phyloP scores from a whole-genome alignment of 208 protist species.

The Jaenimonas drosophilae region DNA sequence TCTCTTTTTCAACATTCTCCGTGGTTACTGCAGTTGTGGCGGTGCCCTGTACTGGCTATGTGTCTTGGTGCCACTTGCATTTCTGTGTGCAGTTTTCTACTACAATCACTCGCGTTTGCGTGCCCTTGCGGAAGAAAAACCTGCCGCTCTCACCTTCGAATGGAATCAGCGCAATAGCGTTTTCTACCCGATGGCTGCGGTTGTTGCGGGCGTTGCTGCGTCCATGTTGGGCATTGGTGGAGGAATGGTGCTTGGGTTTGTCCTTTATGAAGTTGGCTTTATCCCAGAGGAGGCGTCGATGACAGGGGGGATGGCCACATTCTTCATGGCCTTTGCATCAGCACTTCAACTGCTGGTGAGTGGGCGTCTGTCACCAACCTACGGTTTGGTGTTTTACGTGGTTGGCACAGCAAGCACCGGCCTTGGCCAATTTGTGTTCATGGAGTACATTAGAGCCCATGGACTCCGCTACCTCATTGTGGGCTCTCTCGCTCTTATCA shows the following conservation, averaged over 20 bases:
- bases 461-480: conserved; percentile 57
- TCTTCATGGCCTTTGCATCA: conserved; percentile 71
- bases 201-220: conserved; percentile 62
- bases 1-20: conserved; percentile 55
- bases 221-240: conserved; percentile 81
- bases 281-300: conserved; percentile 65
- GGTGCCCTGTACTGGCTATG: conserved; percentile 37
- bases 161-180: conserved; percentile 51
- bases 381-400: conserved; percentile 42
- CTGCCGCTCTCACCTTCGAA: conserved; percentile 25
- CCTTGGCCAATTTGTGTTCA: conserved; percentile 64
- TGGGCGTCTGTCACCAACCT: conserved; percentile 44
- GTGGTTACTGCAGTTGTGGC: conserved; percentile 25
- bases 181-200: conserved; percentile 46
- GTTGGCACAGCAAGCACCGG: conserved; percentile 45
- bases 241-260: conserved; percentile 72
- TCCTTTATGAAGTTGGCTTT: conserved; percentile 70
- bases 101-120: conserved; percentile 23
- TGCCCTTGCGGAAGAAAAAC: conserved; percentile 10
- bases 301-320: conserved; percentile 61
- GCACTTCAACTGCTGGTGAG: conserved; percentile 42
- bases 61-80: conserved; percentile 21
- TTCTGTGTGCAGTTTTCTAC: conserved; percentile 25
- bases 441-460: conserved; percentile 58
- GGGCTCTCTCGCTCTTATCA: conserved; percentile 36